Conservation (phyloP, 306 rosid species). For the Castanea crenata region DNA sequence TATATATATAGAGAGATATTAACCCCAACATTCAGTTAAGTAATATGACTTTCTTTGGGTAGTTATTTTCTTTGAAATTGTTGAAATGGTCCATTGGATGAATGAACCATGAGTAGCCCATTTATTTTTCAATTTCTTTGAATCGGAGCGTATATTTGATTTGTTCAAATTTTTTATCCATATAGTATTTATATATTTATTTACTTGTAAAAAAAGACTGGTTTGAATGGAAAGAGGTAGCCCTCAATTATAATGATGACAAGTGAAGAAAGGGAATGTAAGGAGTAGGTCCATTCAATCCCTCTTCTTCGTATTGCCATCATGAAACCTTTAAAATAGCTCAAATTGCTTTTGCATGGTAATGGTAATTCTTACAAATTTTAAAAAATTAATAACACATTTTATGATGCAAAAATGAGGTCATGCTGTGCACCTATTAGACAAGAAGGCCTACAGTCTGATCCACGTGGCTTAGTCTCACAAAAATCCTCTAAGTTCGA, state of each 20-base stretch:
- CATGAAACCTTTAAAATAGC: slow-evolving; percentile 30
- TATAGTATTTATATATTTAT: no score
- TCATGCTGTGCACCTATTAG: slow-evolving; percentile 46
- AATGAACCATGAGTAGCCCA: neutral
- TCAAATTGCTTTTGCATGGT: slow-evolving; percentile 13
- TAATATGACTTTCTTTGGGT: neutral
- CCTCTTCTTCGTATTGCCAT: slow-evolving; percentile 35
- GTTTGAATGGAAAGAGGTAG: slow-evolving; percentile 27
- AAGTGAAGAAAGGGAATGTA: slow-evolving; percentile 31
- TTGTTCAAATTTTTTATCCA: neutral
- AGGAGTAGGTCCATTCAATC: slow-evolving; percentile 50
- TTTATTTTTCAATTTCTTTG: neutral
- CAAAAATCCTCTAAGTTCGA: neutral
- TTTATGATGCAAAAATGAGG: slow-evolving; percentile 46
- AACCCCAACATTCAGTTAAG: no score
- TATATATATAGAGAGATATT: no score
- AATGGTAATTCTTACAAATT: neutral
- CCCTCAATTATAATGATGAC: slow-evolving; percentile 38
- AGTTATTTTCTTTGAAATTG: neutral
- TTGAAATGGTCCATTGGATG: neutral
- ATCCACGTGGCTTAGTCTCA: slow-evolving; percentile 4
- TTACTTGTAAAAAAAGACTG: neutral
- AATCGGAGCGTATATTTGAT: neutral
- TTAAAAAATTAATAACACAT: neutral
- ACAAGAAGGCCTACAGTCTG: slow-evolving; percentile 8